These are phyloP conservation scores for Oryza punctata DNA, from an alignment of 176 grass and related monocot genomes.

Conservation along the genomic window DNA sequence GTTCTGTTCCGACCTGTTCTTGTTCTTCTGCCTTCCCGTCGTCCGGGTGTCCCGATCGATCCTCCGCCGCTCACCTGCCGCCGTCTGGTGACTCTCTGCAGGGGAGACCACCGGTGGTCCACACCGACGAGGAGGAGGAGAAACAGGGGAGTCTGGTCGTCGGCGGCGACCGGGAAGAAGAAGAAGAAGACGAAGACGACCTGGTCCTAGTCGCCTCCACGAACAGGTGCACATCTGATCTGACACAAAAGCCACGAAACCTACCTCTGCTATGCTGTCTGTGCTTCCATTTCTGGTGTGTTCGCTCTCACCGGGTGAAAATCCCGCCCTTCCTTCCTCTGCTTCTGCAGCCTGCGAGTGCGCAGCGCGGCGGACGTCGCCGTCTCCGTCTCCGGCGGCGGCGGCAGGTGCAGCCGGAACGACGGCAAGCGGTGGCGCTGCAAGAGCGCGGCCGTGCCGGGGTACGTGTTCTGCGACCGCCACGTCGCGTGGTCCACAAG, in stretches of 20 bases:
- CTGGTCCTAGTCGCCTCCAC: not conserved
- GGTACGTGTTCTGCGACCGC: slow-evolving; percentile 37
- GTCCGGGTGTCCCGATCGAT: not conserved
- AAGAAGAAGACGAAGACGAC: not conserved
- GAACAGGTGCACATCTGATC: slow-evolving; percentile 21
- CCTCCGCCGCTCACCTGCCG: not conserved
- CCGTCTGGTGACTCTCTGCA: not conserved
- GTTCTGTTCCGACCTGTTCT: not conserved
- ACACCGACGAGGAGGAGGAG: not conserved
- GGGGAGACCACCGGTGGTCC: not conserved
- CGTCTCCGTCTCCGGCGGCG: not conserved
- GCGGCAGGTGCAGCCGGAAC: slow-evolving; percentile 41
- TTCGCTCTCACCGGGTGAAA: no score
- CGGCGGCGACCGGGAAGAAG: not conserved
- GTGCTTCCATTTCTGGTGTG: no score
- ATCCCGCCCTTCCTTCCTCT: not conserved
- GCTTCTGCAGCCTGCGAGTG: not conserved
- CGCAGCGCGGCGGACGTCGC: not conserved
- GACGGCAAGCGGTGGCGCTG: slow-evolving; percentile 62
- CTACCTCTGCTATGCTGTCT: slow-evolving; percentile 21
- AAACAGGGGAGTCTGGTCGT: slow-evolving; percentile 1
- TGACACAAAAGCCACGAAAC: no score
- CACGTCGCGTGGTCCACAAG: slow-evolving; percentile 46
- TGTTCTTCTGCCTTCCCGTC: not conserved
- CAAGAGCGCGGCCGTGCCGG: slow-evolving; percentile 40